Percentiles rank a stretch among this genome's conserved stretches.
Conservation (phyloP, 768 basidiomycete species). For the Lentinula lateritia region DNA sequence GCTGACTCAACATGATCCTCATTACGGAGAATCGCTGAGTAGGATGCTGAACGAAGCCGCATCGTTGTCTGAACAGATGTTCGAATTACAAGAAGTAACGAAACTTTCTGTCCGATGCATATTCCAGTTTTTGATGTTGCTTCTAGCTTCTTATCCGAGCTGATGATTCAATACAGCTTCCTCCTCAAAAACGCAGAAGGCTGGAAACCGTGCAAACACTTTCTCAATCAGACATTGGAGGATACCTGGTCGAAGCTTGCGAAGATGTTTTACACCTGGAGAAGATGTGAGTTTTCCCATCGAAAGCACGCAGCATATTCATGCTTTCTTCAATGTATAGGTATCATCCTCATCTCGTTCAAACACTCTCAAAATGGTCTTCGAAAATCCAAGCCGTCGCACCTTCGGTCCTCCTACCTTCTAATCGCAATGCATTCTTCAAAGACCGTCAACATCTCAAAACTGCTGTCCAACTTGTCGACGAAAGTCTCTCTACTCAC, state of each 20-base stretch:
- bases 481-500: constrained; percentile 61
- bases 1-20: constrained; percentile 9
- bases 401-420: constrained; percentile 66
- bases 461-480: constrained; percentile 70
- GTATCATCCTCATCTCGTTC: constrained; percentile 67
- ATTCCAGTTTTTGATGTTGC: not conserved
- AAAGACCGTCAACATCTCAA: constrained; percentile 51
- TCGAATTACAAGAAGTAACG: constrained; percentile 60
- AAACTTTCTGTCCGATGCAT: constrained; percentile 6
- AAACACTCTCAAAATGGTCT: constrained; percentile 91
- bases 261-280: constrained; percentile 41
- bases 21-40: constrained; percentile 39
- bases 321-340: constrained; percentile 17
- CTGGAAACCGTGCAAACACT: constrained; percentile 20
- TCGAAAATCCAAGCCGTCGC: constrained; percentile 92
- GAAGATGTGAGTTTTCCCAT: constrained; percentile 35
- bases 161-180: constrained; percentile 42
- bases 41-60: constrained; percentile 58
- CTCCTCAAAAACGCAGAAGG: constrained; percentile 55
- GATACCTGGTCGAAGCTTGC: constrained; percentile 38
- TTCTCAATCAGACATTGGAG: constrained; percentile 22
- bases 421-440: constrained; percentile 66
- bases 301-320: not conserved
- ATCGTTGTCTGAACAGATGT: constrained; percentile 60
- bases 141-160: constrained; percentile 38